Evolutionary conservation across 805 yeast species (phyloP), one percentile per base, ranked within the genome.

Genomic region (Ogataea pignaliae): DNA sequence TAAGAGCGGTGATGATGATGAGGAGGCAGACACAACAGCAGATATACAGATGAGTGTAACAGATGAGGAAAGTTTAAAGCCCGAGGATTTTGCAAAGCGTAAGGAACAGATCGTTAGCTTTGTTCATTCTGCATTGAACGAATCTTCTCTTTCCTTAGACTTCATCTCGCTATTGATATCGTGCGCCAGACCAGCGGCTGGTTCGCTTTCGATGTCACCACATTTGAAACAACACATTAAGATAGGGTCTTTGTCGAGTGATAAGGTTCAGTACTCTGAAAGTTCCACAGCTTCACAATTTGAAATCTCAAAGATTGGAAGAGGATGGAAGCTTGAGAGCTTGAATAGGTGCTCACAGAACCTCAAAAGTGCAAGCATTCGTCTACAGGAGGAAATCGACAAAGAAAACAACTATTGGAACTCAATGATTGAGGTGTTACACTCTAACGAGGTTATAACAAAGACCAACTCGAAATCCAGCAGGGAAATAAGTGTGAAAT

Each of bases 261-360:
- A 74, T 46, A 56, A 67, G 39, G 58, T 76, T 1, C 47, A 52
- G 29, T 54, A 61, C 2, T 41, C 54, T n/a, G 56, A 52, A 2
- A 59, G 54, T 15, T 47, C 50, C 7, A 45, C 48, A 40, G 21
- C 55, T 41, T 8, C 44, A 34, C 30, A 56, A 18, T 37, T 45
- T 40, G 51, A 66, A 28, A 65, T 65, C 32, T 54, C 69, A 0
- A 56, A 57, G 36, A 70, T 80, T 13, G 82, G 83, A 4, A 71
- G 77, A 46, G 97, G 96, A 12, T 91, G 97, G 97, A 91, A 91
- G 57, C 63, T 85, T 29, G 78, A 83, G 55, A 78, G 91, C 39
- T 61, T 89, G 37, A 70, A 70, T 30, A 76, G 76, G 36, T 76
- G 89, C 4, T 67, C 82, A 1, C 52, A 59, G 2, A 68, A 74